These are phyloP conservation scores for Pyricularia grisea DNA, from an alignment of 2,329 filamentous ascomycete genomes.

Conservation along the genomic window DNA sequence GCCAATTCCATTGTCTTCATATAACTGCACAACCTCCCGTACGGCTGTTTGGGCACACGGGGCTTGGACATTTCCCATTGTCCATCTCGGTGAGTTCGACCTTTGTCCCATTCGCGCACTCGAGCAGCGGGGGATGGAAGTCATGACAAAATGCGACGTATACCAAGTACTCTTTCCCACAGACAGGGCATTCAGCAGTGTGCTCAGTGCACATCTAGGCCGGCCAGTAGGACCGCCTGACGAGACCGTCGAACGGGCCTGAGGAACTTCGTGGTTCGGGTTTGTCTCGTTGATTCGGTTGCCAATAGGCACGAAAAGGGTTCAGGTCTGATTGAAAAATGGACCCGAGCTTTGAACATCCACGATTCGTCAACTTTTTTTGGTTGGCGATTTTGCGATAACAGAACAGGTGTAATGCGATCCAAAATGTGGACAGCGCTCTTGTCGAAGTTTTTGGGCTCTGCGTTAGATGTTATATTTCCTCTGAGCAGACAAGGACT, in stretches of 20 bases:
- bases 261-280: not conserved
- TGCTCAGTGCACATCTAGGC: conserved; percentile 51
- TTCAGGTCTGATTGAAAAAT: not conserved
- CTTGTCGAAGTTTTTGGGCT: not conserved
- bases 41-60: conserved; percentile 48
- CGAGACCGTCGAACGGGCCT: not conserved
- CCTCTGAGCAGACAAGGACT: conserved; percentile 1
- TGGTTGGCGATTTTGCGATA: not conserved
- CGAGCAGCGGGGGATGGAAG: conserved; percentile 37
- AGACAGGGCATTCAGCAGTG: conserved; percentile 47
- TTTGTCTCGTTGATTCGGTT: not conserved
- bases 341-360: not conserved
- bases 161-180: conserved; percentile 48
- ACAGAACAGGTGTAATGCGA: not conserved
- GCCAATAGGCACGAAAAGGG: not conserved
- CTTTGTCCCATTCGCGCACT: conserved; percentile 34
- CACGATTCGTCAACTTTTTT: not conserved
- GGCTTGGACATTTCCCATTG: conserved; percentile 47
- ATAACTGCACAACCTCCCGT: conserved; percentile 46
- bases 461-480: conserved; percentile 1
- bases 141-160: conserved; percentile 47
- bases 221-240: not conserved
- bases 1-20: conserved; percentile 21
- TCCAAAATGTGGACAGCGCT: no score
- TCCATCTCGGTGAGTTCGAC: conserved; percentile 34